Evolutionary conservation across 495 filamentous ascomycete genomes (phyloP), one percentile per base, ranked within the genome.

Genomic region (Cercophora sp.): DNA sequence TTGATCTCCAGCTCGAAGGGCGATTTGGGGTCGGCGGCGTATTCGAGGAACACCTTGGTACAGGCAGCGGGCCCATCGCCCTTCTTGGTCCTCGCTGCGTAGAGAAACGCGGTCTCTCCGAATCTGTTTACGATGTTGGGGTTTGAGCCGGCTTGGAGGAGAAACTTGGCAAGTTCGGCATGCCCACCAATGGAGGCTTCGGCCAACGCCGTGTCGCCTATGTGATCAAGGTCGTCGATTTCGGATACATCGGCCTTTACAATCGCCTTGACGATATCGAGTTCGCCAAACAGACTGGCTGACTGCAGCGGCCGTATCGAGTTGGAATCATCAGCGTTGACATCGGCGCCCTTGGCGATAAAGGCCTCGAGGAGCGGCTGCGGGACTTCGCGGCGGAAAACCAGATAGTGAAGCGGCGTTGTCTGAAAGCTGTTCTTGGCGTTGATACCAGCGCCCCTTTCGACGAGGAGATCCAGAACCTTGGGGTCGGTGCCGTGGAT

Each of bases 51-150:
- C n/a, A n/a, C n/a, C n/a, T n/a, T n/a, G n/a, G n/a, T n/a, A n/a
- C n/a, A n/a, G n/a, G n/a, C n/a, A n/a, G 24, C 19, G 43, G 78
- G 74, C 23, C 80, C 60, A 18, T 32, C 50, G 5, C 44, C 6
- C 23, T 36, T 45, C 3, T 16, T 9, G 15, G 36, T 15, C 23
- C 42, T 10, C 45, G 77, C 59, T 4, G 78, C 76, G 2, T 66
- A 64, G 55, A 73, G 67, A 25, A n/a, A n/a, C n/a, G n/a, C n/a
- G n/a, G n/a, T n/a, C n/a, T n/a, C n/a, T n/a, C n/a, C n/a, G n/a
- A n/a, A n/a, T n/a, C n/a, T n/a, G n/a, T n/a, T n/a, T n/a, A n/a
- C n/a, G n/a, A n/a, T n/a, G n/a, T n/a, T n/a, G n/a, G n/a, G n/a
- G n/a, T n/a, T n/a, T n/a, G n/a, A n/a, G n/a, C n/a, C n/a, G n/a